Evolutionary conservation across 2,329 filamentous ascomycete species (phyloP).

Genomic region (Aspergillus aculeatus): DNA sequence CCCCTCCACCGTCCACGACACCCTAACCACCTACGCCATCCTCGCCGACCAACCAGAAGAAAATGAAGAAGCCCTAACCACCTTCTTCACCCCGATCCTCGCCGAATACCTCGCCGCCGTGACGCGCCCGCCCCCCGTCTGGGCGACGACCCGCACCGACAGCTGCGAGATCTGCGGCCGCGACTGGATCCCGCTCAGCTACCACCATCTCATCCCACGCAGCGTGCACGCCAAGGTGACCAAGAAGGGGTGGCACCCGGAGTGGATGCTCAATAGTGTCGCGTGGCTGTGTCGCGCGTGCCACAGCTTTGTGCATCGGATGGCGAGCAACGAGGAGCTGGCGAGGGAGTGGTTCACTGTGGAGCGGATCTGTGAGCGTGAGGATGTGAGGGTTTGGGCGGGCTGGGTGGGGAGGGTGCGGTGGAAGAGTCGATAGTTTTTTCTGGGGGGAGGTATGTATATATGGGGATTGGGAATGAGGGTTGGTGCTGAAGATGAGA

Average conservation of each 20-base stretch:
- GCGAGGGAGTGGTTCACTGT: conserved; percentile 72
- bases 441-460: background rate
- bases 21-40: conserved; percentile 66
- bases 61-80: background rate
- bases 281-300: conserved; percentile 85
- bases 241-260: conserved; percentile 75
- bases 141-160: conserved; percentile 55
- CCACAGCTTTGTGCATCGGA: conserved; percentile 76
- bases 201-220: conserved; percentile 83
- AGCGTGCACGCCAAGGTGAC: conserved; percentile 72
- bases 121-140: conserved; percentile 63
- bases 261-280: conserved; percentile 73
- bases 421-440: conserved; percentile 62
- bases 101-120: conserved; percentile 60
- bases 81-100: conserved; percentile 64
- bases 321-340: conserved; percentile 74
- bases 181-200: conserved; percentile 72
- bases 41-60: conserved; percentile 39
- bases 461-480: no score
- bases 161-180: conserved; percentile 76
- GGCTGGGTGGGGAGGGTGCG: conserved; percentile 70
- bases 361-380: conserved; percentile 66
- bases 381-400: conserved; percentile 70
- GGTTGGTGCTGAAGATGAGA: background rate
- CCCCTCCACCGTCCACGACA: conserved; percentile 63